These are phyloP conservation scores for Tirmania nivea DNA, from an alignment of 495 filamentous ascomycete species.

Conservation along the genomic window DNA sequence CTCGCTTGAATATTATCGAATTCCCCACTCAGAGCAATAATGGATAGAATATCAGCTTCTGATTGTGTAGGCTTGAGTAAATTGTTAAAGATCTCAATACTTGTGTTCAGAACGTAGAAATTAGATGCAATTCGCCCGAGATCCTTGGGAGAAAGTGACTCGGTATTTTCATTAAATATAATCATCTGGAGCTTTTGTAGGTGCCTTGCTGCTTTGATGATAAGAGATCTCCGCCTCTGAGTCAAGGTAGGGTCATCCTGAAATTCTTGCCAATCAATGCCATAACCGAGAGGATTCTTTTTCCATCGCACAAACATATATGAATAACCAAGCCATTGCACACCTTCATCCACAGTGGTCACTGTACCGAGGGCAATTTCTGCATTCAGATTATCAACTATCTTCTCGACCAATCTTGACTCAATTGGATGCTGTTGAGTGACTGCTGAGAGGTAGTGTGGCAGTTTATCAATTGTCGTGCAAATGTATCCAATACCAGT, in stretches of 20 bases:
- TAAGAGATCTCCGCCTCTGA: conserved; percentile 54
- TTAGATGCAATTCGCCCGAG: conserved; percentile 92
- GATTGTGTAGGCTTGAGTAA: conserved; percentile 63
- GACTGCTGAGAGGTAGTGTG: conserved; percentile 82
- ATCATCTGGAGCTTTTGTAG: conserved; percentile 94
- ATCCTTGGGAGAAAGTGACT: conserved; percentile 79
- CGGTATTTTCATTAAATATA: conserved; percentile 83
- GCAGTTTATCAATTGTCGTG: conserved; percentile 74
- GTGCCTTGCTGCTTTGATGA: conserved; percentile 65
- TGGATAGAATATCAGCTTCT: conserved; percentile 74
- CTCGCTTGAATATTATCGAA: conserved; percentile 90
- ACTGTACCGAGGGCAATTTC: conserved; percentile 89
- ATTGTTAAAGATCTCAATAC: conserved; percentile 84
- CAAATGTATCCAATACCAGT: conserved; percentile 92
- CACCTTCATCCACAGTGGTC: conserved; percentile 78
- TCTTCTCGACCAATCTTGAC: conserved; percentile 66
- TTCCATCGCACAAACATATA: conserved; percentile 95
- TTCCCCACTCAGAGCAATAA: conserved; percentile 91
- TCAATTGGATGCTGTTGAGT: conserved; percentile 94
- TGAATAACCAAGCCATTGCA: conserved; percentile 93
- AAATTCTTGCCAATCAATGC: conserved; percentile 88
- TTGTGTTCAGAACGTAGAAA: conserved; percentile 81
- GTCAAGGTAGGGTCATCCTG: conserved; percentile 68
- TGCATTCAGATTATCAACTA: conserved; percentile 93
- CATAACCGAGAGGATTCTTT: conserved; percentile 73